Evolutionary conservation across 371 early-diverging fungal species (phyloP).

Genomic region (Mortierella sp.): DNA sequence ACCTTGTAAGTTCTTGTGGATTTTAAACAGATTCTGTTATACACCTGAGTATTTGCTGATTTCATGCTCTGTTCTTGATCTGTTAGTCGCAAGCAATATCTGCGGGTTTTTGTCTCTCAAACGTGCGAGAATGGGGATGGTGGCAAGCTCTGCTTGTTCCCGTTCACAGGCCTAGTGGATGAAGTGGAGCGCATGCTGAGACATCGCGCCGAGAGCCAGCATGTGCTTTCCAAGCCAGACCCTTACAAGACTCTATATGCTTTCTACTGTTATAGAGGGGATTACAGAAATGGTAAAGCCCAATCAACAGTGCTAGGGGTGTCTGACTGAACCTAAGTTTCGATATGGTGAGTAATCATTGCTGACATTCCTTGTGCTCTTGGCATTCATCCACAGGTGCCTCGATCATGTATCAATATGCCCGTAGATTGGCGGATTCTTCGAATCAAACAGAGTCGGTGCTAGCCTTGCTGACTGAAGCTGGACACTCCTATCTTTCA

Average conservation of each 20-base stretch:
- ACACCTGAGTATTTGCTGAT: neutral
- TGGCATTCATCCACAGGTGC: constrained; percentile 11
- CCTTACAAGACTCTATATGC: constrained; percentile 26
- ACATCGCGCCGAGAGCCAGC: constrained; percentile 18
- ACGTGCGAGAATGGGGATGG: constrained; percentile 35
- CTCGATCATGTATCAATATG: constrained; percentile 41
- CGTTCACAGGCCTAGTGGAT: constrained; percentile 33
- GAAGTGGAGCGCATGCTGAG: constrained; percentile 39
- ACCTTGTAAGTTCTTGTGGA: constrained; percentile 11
- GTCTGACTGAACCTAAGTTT: neutral
- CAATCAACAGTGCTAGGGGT: no score
- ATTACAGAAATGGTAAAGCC: constrained; percentile 38
- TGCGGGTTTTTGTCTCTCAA: constrained; percentile 16
- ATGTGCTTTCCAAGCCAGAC: constrained; percentile 27
- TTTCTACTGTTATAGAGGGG: constrained; percentile 38
- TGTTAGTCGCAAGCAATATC: constrained; percentile 23
- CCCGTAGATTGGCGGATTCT: constrained; percentile 15
- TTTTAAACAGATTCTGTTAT: no score
- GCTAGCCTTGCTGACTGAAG: constrained; percentile 11
- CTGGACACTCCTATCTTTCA: constrained; percentile 20
- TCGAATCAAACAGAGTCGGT: constrained; percentile 17
- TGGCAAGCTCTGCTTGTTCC: constrained; percentile 28
- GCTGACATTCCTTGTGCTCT: no score
- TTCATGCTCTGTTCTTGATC: neutral
- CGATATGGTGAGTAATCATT: no score